Conservation (phyloP, 2,329 filamentous ascomycete genomes). For the Falciphora oryzae region DNA sequence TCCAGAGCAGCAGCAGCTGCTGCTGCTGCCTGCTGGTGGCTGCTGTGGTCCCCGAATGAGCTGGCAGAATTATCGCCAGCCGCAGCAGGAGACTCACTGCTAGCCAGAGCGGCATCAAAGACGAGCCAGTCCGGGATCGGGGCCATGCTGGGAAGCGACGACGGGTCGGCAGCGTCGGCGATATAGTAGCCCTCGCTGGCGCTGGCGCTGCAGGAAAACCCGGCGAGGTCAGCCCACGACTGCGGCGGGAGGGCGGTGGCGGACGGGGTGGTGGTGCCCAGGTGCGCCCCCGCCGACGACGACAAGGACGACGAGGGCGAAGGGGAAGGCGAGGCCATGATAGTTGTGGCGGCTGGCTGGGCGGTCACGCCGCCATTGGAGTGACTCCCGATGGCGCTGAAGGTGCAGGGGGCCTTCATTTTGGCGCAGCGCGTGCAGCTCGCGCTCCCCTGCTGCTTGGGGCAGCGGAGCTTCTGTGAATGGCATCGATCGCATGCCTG, state of each 20-base stretch:
- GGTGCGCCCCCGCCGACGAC: not conserved
- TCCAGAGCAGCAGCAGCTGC: not conserved
- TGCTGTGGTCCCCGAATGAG: not conserved
- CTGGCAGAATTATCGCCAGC: no score
- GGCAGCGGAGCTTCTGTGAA: constrained; percentile 40
- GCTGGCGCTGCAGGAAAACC: no score
- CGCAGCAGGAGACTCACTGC: not conserved
- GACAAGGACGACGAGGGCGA: not conserved
- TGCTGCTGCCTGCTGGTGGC: no score
- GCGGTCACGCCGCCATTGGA: not conserved
- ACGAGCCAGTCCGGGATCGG: not conserved
- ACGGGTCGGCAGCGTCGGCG: not conserved
- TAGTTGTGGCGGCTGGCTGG: not conserved
- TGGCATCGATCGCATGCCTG: constrained; percentile 40
- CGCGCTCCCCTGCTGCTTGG: constrained; percentile 29
- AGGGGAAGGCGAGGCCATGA: not conserved
- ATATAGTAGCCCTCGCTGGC: not conserved
- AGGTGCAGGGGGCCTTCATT: constrained; percentile 33
- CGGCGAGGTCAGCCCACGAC: not conserved
- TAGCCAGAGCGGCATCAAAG: not conserved
- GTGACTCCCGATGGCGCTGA: constrained; percentile 30
- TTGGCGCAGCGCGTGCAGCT: constrained; percentile 37
- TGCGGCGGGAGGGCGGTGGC: not conserved
- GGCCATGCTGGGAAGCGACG: not conserved
- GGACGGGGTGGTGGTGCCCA: not conserved